Evolutionary conservation across 345 rosid genomes (phyloP).

Genomic region (Gossypium thurberi): DNA sequence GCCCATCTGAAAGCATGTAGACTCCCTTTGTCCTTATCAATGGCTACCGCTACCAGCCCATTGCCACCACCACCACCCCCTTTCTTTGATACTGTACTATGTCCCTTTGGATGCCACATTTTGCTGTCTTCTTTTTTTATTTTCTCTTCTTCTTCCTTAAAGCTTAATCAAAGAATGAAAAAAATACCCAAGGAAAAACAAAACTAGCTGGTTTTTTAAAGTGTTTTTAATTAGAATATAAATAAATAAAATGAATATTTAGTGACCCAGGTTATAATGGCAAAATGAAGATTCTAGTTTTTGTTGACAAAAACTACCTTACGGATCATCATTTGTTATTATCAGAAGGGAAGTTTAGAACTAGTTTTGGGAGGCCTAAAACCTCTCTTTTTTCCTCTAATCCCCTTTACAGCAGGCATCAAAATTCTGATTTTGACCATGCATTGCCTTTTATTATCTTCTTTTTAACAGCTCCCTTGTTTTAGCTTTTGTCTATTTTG

Average conservation of each 20-base stretch:
- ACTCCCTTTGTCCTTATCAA: constrained; percentile 84
- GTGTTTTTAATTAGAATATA: background rate
- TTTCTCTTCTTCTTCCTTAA: background rate
- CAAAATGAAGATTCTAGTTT: background rate
- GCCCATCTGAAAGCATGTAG: constrained; percentile 83
- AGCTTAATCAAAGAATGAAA: background rate
- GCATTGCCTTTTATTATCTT: background rate
- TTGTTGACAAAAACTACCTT: background rate
- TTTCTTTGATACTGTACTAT: constrained; percentile 17
- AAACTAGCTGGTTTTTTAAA: background rate
- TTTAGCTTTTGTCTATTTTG: background rate
- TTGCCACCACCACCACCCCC: constrained; percentile 27
- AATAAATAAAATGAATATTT: too few relatives aligned
- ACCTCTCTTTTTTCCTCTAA: background rate
- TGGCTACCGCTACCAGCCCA: constrained; percentile 70
- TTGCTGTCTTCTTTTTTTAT: background rate
- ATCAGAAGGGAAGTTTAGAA: background rate
- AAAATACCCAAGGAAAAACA: background rate
- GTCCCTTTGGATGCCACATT: background rate
- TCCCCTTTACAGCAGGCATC: background rate
- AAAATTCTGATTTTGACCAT: background rate
- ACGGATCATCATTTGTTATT: background rate
- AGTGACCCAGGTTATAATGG: background rate
- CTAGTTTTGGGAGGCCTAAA: background rate
- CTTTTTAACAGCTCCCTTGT: background rate